Base-by-base conservation (phyloP, 2,329 filamentous ascomycete genomes). In the Bisporella sp. region DNA sequence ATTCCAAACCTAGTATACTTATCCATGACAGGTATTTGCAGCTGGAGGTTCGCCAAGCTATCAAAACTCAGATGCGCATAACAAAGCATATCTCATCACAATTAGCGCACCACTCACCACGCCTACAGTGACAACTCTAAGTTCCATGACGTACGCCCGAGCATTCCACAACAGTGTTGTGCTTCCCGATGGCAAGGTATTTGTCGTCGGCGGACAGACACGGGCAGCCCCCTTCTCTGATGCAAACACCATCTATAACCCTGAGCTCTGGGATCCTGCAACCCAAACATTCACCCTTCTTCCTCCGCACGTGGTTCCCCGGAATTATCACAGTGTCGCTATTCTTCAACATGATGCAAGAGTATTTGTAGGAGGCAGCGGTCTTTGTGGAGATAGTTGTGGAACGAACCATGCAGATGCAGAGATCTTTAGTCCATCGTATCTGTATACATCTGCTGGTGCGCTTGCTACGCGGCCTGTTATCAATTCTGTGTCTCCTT, bases 351-450 rank as follows among this genome's bases (percentile, higher is more conserved):
- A 69, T 1, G 75, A 80, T 51, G 77, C 64, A 0, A 74, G 69
- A 1, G 73, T 79, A 4, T 68, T 77, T 51, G 72, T 62, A 11
- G 76, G 69, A 7, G 77, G 77, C 9, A 75, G 77, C 6, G 77
- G 77, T 2, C 67, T 81, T 5, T 82, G 78, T 47, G 21, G 21
- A 21, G 70, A 69, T 40, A 65, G 66, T 53, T 72, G 69, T 52
- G 62, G 61, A 4, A 65, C 67, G 30, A 75, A 81, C 50, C 79
- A 82, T 54, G 70, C 69, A 39, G 75, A 82, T 53, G 76, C 63
- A 5, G 71, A 82, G 61, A 73, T 82, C 47, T 82, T 73, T 61
- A 70, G 68, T 4, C 79, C 79, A 0, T 72, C 74, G 0, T 82
- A 82, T 53, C 73, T 82, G 0, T 73, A 78, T 53, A 72, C 71